Evolutionary conservation across 495 filamentous ascomycete genomes (phyloP), one percentile per base, ranked within the genome.

Genomic region (Penicillium lagena): DNA sequence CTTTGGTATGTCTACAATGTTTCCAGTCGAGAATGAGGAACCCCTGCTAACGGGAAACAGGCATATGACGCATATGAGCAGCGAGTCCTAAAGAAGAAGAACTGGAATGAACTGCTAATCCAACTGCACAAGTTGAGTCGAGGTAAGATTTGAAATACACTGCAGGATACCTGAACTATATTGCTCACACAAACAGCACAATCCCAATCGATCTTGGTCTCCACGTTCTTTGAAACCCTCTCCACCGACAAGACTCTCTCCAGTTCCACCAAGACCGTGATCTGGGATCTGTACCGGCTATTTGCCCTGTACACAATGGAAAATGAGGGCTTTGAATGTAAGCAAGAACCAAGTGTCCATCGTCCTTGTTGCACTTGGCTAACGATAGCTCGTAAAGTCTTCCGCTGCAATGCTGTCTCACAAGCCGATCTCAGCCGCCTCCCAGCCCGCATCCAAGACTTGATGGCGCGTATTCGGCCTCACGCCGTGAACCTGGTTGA

Each of bases 401-500:
- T 76, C 52, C 44, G 50, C 15, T 60, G 59, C 17, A 60, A 56
- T 34, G 65, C 71, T 13, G 60, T 67, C 32, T 49, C 67, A 2
- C 48, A 58, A 12, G 42, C 43, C 4, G 55, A 60, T 28, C 52
- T 74, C 7, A 54, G 70, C 35, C 15, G 29, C 13, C 49, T 76
- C 1, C 59, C 66, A 0, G 42, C 53, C n/a, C 52, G 50, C 2
- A 54, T 76, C 11, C 60, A 69, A 34, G 55, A 65, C 7, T 42
- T 72, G 7, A 73, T 73, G 72, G 39, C 56, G 0, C 49, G 60
- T 22, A 57, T 73, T 7, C 51, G 71, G 37, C 71, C 71, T 9
- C 71, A 76, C 50, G 71, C 70, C 1, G 71, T 76, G 13, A 62
- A 57, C 15, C 44, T 75, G 13, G 70, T 76, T 7, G 70, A 74